These are phyloP conservation scores for Platanus orientalis DNA, from an alignment of 164 flowering plant genomes.

Conservation along the genomic window DNA sequence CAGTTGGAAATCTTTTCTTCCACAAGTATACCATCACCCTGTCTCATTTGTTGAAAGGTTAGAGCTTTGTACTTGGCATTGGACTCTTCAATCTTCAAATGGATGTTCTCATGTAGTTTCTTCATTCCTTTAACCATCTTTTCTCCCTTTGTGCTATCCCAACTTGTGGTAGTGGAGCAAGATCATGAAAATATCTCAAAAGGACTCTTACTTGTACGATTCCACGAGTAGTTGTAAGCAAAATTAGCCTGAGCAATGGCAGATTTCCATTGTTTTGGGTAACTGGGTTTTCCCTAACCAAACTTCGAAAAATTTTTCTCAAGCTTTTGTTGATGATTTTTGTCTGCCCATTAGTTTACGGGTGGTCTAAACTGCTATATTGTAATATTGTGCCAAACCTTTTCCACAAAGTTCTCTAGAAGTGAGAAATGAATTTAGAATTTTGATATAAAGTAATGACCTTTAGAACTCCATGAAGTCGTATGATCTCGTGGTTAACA, in stretches of 20 bases:
- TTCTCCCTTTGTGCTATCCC: too few relatives aligned
- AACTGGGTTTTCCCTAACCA: background rate
- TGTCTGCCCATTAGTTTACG: too few relatives aligned
- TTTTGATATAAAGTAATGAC: background rate
- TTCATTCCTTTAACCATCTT: background rate
- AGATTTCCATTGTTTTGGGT: background rate
- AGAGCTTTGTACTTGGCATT: background rate
- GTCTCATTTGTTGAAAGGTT: too few relatives aligned
- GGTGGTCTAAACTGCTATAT: too few relatives aligned
- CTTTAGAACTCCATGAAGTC: constrained; percentile 5
- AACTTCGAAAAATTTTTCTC: background rate
- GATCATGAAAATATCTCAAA: background rate
- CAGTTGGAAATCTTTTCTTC: background rate
- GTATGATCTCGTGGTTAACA: background rate
- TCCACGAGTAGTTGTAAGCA: background rate
- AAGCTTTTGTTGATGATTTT: background rate
- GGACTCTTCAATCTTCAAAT: background rate
- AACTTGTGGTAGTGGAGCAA: background rate
- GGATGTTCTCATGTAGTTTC: background rate
- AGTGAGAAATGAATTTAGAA: too few relatives aligned
- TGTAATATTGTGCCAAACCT: too few relatives aligned
- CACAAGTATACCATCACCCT: too few relatives aligned
- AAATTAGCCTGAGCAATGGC: background rate
- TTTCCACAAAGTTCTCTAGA: too few relatives aligned
- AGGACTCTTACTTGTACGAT: background rate